These are phyloP conservation scores for Cutaneotrichosporon sp. DNA, from an alignment of 1,284 basidiomycete species.

Conservation along the genomic window DNA sequence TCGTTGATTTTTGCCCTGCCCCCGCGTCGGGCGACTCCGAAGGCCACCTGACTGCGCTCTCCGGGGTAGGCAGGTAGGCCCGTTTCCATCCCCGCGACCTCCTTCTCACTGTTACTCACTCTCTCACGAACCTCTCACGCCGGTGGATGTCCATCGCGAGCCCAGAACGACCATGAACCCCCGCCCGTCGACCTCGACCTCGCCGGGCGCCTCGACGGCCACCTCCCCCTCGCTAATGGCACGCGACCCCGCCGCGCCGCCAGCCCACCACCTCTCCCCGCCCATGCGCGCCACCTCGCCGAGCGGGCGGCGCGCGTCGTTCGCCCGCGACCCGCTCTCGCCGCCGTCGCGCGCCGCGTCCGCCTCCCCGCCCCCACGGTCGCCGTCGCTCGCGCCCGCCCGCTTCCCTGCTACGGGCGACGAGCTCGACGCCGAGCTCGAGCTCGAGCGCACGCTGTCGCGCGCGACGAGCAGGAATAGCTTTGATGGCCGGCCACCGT, in stretches of 20 bases:
- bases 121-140: too few relatives aligned
- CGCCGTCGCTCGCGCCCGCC: not conserved
- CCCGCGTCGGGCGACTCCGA: not conserved
- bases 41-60: not conserved
- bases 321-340: not conserved
- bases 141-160: not conserved
- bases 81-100: not conserved
- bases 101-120: not conserved
- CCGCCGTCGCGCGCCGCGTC: not conserved
- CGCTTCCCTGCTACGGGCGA: constrained; percentile 13
- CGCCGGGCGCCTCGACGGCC: not conserved
- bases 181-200: not conserved
- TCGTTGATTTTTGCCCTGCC: not conserved
- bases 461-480: not conserved
- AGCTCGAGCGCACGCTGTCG: constrained; percentile 26
- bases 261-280: not conserved
- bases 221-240: not conserved
- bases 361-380: not conserved
- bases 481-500: not conserved
- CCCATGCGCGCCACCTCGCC: not conserved
- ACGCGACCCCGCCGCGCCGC: not conserved
- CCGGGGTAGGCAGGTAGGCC: not conserved
- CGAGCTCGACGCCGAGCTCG: constrained; percentile 47
- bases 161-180: not conserved
- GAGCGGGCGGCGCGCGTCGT: not conserved